phyloP scores from a whole-genome alignment of 2,329 filamentous ascomycete genomes.

The Stachybotrys elegans region DNA sequence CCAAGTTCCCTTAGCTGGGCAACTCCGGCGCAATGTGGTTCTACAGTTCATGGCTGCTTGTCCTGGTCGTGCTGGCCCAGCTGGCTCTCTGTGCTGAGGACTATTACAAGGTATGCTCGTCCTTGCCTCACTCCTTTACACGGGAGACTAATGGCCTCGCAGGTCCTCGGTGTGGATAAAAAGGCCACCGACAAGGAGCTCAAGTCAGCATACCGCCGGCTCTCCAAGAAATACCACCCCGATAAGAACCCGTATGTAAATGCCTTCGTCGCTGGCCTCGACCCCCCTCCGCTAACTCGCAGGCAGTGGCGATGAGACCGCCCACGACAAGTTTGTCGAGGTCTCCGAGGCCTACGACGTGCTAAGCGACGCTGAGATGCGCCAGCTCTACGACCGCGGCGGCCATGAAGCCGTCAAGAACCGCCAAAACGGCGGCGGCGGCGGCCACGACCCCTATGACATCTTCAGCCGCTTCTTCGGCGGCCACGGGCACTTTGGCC shows the following conservation, averaged over 20 bases:
- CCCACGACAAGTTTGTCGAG: slow-evolving; percentile 87
- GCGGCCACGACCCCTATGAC: slow-evolving; percentile 84
- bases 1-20: slow-evolving; percentile 11
- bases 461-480: slow-evolving; percentile 97
- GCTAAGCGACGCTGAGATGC: slow-evolving; percentile 71
- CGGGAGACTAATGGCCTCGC: slow-evolving; percentile 6
- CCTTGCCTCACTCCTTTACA: too few relatives aligned
- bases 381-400: slow-evolving; percentile 89
- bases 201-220: slow-evolving; percentile 84
- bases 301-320: slow-evolving; percentile 69
- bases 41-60: slow-evolving; percentile 40
- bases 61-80: slow-evolving; percentile 50
- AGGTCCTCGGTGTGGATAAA: slow-evolving; percentile 77
- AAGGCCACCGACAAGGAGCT: slow-evolving; percentile 80
- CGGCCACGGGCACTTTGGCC: slow-evolving; percentile 77
- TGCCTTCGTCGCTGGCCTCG: slow-evolving; percentile 3
- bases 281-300: neutral
- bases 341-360: slow-evolving; percentile 95
- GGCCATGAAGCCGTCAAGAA: slow-evolving; percentile 88
- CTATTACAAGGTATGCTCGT: slow-evolving; percentile 64
- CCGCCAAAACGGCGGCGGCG: slow-evolving; percentile 64
- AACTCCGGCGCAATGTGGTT: slow-evolving; percentile 43
- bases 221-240: slow-evolving; percentile 94
- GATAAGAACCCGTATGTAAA: slow-evolving; percentile 89
- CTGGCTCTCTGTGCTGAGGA: slow-evolving; percentile 60